Base-by-base conservation (phyloP, 225 moss, liverwort and hornwort species). In the Pseudisothecium myosuroides region DNA sequence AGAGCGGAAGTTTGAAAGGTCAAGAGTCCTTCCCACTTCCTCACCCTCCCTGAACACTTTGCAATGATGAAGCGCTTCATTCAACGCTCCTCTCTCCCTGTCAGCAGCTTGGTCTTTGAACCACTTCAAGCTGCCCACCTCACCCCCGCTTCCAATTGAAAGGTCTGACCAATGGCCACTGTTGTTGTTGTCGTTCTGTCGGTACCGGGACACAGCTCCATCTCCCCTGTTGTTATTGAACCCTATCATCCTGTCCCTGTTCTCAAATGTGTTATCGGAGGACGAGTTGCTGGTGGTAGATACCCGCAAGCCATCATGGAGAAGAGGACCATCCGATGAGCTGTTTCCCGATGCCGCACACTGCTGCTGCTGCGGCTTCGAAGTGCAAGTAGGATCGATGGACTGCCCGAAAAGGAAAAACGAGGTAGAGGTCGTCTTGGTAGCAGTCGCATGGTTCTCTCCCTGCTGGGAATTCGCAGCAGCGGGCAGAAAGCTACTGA, bases 21-120 rank as follows among this genome's bases (percentile, higher is more conserved):
- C 99, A 28, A 99, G 91, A 1, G 97, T 99, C 88, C 99, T 92
- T 29, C 99, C 99, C 21, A 99, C 99, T 88, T 99, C 99, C 49
- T 97, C 99, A 41, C 94, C 94, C 82, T 99, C 97, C 62, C 92
- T 94, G 80, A 99, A 99, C 81, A 99, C 99, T 92, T 99, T 99
- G 93, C 99, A 99, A 89, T 96, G 97, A 65, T 93, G 95, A 83
- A 94, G 93, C 16, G 92, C 89, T 82, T 96, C 97, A 76, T 90
- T 91, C 36, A 90, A 87, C 22, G 83, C 74, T 69, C 83, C 81
- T 73, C 92, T 93, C 86, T 95, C 96, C 82, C 88, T 87, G 55
- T 93, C 96, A 77, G 73, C 76, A 20, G 85, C 92, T 89, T 90
- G 95, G 54, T 91, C 91, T 90, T 87, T 89, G 85, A 93, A 93